phyloP scores from a whole-genome alignment of 495 filamentous ascomycete genomes.

The Platismatia glauca region DNA sequence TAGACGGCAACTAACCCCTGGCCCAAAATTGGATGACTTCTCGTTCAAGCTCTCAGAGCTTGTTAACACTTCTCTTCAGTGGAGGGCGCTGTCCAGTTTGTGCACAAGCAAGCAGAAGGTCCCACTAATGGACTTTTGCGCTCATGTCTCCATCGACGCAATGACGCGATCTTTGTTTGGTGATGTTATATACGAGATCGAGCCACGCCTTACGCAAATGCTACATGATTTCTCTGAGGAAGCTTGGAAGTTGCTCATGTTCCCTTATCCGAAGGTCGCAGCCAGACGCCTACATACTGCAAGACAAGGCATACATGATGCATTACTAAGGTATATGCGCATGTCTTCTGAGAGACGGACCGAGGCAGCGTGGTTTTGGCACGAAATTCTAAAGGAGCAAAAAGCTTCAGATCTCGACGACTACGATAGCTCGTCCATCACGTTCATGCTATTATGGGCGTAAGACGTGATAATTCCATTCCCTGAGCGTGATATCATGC shows the following conservation, averaged over 20 bases:
- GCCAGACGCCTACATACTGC: constrained; percentile 4
- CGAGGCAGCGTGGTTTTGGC: neutral
- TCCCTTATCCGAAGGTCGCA: constrained; percentile 7
- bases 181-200: constrained; percentile 1
- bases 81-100: constrained; percentile 5
- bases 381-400: neutral
- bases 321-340: neutral
- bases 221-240: constrained; percentile 8
- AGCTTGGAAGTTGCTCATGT: constrained; percentile 11
- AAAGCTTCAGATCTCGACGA: constrained; percentile 1
- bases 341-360: neutral
- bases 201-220: constrained; percentile 7
- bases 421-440: neutral
- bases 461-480: neutral
- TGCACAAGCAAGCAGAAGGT: neutral
- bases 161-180: constrained; percentile 6
- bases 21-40: constrained; percentile 16
- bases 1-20: constrained; percentile 20
- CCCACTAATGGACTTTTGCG: constrained; percentile 4
- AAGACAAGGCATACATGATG: neutral
- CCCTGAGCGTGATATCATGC: neutral
- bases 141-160: neutral
- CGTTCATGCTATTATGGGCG: neutral
- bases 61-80: constrained; percentile 2
- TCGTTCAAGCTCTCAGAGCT: neutral